Evolutionary conservation across 2,329 filamentous ascomycete genomes (phyloP).

Genomic region (Fusarium domesticum): DNA sequence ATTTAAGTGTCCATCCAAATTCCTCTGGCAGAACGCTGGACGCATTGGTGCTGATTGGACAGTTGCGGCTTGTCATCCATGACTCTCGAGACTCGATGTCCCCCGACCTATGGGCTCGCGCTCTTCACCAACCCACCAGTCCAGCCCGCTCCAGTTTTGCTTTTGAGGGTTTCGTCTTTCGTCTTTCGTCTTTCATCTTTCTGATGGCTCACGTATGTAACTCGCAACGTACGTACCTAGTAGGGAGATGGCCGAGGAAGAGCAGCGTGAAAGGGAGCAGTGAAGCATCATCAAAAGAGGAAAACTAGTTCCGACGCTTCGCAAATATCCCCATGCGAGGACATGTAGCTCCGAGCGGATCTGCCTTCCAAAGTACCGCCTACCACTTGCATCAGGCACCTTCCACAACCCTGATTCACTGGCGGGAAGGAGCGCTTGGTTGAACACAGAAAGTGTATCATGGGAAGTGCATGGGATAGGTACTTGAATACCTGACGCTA

Average conservation of each 20-base stretch:
- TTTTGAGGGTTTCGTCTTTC: too few species aligned
- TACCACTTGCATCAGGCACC: not conserved
- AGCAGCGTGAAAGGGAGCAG: not conserved
- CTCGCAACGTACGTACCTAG: too few species aligned
- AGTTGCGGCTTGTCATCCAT: not conserved
- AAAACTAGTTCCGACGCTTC: not conserved
- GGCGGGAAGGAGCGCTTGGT: not conserved
- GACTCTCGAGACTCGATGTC: not conserved
- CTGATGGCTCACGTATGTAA: not conserved
- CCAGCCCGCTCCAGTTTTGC: too few species aligned
- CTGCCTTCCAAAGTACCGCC: not conserved
- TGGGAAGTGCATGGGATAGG: not conserved
- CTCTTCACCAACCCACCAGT: too few species aligned
- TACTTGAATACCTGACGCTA: not conserved
- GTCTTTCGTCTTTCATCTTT: too few species aligned
- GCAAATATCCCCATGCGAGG: not conserved
- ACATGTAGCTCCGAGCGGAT: not conserved
- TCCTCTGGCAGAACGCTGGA: not conserved
- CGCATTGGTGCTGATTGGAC: not conserved
- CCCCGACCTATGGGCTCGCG: too few species aligned
- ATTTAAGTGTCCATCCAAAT: not conserved
- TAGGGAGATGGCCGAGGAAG: too few species aligned
- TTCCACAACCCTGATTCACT: not conserved
- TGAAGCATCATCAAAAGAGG: not conserved
- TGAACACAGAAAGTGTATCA: not conserved